Evolutionary conservation across 139 green algal species (phyloP).

Genomic region (Nannochloris sp.): DNA sequence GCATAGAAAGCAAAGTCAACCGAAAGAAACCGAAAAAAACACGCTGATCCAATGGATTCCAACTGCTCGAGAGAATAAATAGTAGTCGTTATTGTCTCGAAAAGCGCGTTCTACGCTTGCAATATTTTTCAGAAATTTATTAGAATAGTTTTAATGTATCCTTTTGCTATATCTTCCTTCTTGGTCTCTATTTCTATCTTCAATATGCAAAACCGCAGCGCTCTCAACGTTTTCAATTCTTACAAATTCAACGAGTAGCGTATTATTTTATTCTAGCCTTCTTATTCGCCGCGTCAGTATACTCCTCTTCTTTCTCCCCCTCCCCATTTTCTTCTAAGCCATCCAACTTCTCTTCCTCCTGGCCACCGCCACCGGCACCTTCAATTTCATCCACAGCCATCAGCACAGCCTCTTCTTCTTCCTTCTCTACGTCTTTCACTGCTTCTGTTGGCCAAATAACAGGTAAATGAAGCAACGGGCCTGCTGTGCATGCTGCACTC

Average conservation of each 20-base stretch:
- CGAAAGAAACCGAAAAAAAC: no score
- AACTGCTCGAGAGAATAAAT: not conserved
- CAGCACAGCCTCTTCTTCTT: not conserved
- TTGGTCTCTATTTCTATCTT: no score
- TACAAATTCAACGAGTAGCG: no score
- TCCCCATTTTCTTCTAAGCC: not conserved
- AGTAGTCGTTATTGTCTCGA: no score
- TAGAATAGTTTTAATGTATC: no score
- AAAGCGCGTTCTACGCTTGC: no score
- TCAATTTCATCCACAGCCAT: not conserved
- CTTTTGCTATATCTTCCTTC: no score
- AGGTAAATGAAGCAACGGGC: not conserved
- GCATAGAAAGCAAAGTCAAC: no score
- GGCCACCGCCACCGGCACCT: not conserved
- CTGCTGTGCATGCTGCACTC: not conserved
- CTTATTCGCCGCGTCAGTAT: not conserved
- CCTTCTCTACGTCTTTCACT: not conserved
- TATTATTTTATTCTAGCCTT: not conserved
- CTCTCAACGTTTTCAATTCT: no score
- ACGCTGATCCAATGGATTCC: not conserved
- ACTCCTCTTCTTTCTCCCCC: not conserved
- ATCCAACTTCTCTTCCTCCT: not conserved
- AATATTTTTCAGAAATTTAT: no score
- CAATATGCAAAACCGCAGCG: no score
- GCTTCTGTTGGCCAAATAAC: not conserved